Conservation (phyloP, 129 eudicot genomes). For the Tagetes erecta region DNA sequence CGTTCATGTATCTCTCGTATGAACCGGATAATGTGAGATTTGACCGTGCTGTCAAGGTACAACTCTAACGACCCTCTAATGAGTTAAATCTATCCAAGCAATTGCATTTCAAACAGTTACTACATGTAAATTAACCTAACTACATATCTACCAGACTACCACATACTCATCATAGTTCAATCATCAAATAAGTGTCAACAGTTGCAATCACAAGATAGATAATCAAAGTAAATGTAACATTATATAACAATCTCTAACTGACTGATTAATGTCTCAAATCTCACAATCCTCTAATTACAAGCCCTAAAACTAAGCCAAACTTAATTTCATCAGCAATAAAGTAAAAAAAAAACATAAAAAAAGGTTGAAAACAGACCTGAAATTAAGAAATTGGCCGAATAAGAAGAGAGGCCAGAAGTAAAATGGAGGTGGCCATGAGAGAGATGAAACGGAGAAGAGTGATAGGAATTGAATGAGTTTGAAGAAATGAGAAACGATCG, state of each 20-base stretch:
- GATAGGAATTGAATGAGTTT: constrained; percentile 77
- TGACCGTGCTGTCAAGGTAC: background rate
- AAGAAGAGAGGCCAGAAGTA: constrained; percentile 89
- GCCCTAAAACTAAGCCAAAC: no score
- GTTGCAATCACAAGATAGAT: background rate
- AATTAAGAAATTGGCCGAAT: constrained; percentile 89
- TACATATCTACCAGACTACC: background rate
- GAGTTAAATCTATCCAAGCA: background rate
- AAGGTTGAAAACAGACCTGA: constrained; percentile 45
- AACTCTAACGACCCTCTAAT: background rate
- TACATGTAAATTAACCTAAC: background rate
- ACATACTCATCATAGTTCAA: background rate
- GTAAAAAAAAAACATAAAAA: no score
- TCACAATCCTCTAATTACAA: background rate
- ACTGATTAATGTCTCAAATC: background rate
- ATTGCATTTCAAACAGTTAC: background rate
- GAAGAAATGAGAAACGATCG: constrained; percentile 59
- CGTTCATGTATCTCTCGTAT: background rate
- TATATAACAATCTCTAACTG: background rate
- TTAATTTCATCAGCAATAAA: no score
- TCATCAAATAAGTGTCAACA: background rate
- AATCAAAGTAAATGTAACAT: background rate
- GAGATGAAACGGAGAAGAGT: constrained; percentile 68
- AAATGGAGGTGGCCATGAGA: constrained; percentile 92
- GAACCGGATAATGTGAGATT: background rate